phyloP scores from a whole-genome alignment of 2,329 filamentous ascomycete genomes.

The Gnomoniopsis smithogilvyi region DNA sequence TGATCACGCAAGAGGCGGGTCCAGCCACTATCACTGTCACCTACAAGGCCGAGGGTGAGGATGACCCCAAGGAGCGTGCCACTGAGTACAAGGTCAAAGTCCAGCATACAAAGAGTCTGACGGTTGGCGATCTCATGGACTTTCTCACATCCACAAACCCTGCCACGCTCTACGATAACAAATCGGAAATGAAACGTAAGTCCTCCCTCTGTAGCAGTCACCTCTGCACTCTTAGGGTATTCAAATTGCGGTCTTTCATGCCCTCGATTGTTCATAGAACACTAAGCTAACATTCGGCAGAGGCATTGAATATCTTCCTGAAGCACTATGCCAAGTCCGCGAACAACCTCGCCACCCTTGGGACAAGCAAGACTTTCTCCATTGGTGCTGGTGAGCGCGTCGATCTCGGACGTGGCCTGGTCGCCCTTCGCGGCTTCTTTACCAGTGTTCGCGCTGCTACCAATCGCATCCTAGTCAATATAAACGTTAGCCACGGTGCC shows the following conservation, averaged over 20 bases:
- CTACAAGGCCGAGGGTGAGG: conserved; percentile 29
- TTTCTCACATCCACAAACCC: conserved; percentile 26
- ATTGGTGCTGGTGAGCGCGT: conserved; percentile 6
- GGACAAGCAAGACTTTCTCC: conserved; percentile 27
- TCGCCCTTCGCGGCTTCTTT: conserved; percentile 31
- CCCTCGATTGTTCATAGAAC: too few species aligned
- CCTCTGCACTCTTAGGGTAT: too few species aligned
- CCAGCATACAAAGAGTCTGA: conserved; percentile 23
- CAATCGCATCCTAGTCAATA: conserved; percentile 32
- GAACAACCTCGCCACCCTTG: conserved; percentile 25
- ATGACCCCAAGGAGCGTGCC: conserved; percentile 22
- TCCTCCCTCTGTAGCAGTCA: too few species aligned
- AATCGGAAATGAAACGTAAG: conserved; percentile 47
- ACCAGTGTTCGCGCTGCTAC: conserved; percentile 32
- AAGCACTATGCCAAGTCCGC: conserved; percentile 31
- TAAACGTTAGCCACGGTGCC: conserved; percentile 32
- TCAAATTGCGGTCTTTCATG: too few species aligned
- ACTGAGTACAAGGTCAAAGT: conserved; percentile 23
- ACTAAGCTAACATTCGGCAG: too few species aligned
- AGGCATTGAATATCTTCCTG: conserved; percentile 70
- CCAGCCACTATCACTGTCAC: conserved; percentile 5
- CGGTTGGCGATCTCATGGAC: conserved; percentile 22
- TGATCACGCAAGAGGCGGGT: too few species aligned
- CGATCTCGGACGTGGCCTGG: conserved; percentile 26
- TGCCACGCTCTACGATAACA: conserved; percentile 21